Base-by-base conservation (phyloP, 495 filamentous ascomycete species). In the Podospora australis region DNA sequence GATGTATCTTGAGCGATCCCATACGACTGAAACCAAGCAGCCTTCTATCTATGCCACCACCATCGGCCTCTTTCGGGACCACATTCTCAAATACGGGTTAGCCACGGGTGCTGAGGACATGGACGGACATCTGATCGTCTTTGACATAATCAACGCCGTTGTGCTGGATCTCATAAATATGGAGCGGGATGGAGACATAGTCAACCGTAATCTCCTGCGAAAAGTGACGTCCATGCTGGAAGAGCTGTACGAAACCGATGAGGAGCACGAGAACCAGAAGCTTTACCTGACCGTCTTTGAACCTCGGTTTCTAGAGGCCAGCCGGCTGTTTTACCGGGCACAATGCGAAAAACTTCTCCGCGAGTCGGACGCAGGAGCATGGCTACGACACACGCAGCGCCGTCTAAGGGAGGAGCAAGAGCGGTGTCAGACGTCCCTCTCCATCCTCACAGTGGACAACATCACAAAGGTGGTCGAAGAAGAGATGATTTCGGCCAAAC, bases 1-100 rank as follows among this genome's bases (percentile, higher is more conserved):
- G 28, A 96, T 99, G 90, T 99, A 99, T 55, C 90, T 99, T 78
- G 92, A 99, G 53, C 86, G 91, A 21, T 79, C 88, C 11, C 84
- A 84, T 63, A 83, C 80, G 47, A 63, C 75, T 2, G 87, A 94
- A 48, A 74, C 82, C 40, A 75, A 77, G 20, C 81, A 78, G 43
- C 85, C 88, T 0, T 83, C 84, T 0, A 94, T 96, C 38, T 96
- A 87, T 57, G 78, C 81, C 1, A 75, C 82, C 17, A 78, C 87
- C 7, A 96, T 99, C 76, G 82, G 83, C 1, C 70, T 96, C 5
- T 99, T 95, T 59, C 79, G 90, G 2, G 87, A 96, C 50, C 71
- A 85, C 49, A 82, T 97, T 17, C 73, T 99, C 8, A 64, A 62
- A 3, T 72, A 79, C 9, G 60, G 72, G 0, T 57, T 67, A 13